Conservation (phyloP, 441 rosid genomes). For the Geranium incanum region DNA sequence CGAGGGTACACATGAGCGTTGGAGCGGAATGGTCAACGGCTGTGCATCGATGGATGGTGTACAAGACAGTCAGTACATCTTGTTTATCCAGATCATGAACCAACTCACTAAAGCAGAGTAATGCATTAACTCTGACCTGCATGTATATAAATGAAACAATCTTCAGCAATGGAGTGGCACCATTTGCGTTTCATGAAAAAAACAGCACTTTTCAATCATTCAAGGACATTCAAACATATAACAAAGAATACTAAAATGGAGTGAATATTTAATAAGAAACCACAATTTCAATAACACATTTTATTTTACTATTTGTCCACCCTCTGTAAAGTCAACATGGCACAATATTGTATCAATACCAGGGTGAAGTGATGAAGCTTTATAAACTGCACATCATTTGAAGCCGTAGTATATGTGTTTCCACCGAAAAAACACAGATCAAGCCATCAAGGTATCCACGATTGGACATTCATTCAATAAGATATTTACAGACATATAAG, state of each 20-base stretch:
- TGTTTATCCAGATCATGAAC: conserved; percentile 68
- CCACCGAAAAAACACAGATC: neutral
- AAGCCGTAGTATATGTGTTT: neutral
- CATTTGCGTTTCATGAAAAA: neutral
- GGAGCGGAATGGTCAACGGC: conserved; percentile 93
- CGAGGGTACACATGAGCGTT: conserved; percentile 93
- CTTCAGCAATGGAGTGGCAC: neutral
- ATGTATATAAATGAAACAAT: conserved; percentile 14
- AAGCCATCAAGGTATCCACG: neutral
- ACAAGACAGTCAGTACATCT: conserved; percentile 59
- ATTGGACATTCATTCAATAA: neutral
- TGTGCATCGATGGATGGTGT: conserved; percentile 85
- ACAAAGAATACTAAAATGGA: too few relatives aligned
- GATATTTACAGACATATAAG: neutral
- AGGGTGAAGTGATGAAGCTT: neutral
- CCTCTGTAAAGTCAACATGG: neutral
- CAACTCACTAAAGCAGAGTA: conserved; percentile 80
- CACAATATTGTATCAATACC: neutral
- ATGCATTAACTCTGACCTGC: conserved; percentile 89
- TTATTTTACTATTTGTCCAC: neutral
- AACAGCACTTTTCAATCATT: neutral
- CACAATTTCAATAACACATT: too few relatives aligned
- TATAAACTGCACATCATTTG: neutral
- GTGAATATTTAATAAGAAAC: too few relatives aligned
- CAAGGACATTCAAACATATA: neutral